These are phyloP conservation scores for Gymnopus androsaceus DNA, from an alignment of 1,284 basidiomycete genomes.

Conservation along the genomic window DNA sequence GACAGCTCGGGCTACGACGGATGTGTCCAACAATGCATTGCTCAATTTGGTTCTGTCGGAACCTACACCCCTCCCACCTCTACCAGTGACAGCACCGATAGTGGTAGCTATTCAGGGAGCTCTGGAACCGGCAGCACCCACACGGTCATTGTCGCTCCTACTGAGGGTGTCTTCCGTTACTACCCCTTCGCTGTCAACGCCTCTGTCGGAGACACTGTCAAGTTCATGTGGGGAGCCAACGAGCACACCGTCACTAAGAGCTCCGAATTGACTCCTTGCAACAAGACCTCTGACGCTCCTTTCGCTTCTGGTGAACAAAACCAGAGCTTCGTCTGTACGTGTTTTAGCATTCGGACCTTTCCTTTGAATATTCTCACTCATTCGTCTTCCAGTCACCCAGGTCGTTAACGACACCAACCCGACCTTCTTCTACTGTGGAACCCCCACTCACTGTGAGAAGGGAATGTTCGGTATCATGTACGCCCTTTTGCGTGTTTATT, in stretches of 20 bases:
- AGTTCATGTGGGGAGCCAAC: constrained; percentile 73
- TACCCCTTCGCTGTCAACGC: constrained; percentile 75
- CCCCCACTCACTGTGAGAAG: constrained; percentile 68
- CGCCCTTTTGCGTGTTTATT: constrained; percentile 14
- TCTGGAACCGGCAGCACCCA: constrained; percentile 60
- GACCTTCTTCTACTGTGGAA: constrained; percentile 72
- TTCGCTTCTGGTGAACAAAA: constrained; percentile 69
- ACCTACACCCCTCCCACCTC: constrained; percentile 46
- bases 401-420: constrained; percentile 72
- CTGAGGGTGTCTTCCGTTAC: constrained; percentile 72
- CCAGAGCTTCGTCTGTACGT: constrained; percentile 60
- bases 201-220: constrained; percentile 71
- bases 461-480: constrained; percentile 81
- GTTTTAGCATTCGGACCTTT: background rate
- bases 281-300: constrained; percentile 55
- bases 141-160: constrained; percentile 76
- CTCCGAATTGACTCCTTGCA: constrained; percentile 65
- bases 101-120: constrained; percentile 36
- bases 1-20: constrained; percentile 43
- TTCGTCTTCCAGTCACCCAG: constrained; percentile 51
- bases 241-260: constrained; percentile 79
- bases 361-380: constrained; percentile 1
- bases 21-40: constrained; percentile 50
- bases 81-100: constrained; percentile 28
- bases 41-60: constrained; percentile 50